Evolutionary conservation across 1,284 basidiomycete species (phyloP).

Genomic region (Mrakiaceae sp.): DNA sequence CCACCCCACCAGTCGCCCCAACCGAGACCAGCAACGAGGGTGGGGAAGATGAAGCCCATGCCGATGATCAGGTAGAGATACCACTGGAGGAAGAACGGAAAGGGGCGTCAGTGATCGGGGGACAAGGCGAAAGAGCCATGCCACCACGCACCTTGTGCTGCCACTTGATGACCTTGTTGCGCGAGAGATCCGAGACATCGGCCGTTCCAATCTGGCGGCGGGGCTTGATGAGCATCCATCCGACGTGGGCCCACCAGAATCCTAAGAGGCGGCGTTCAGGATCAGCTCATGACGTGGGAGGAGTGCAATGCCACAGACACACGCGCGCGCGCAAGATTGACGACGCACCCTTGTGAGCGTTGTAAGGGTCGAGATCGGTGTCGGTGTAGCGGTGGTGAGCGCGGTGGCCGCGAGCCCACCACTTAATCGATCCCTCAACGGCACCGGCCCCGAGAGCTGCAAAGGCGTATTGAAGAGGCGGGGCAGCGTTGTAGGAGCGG

Average conservation of each 20-base stretch:
- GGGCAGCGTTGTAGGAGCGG: slow-evolving; percentile 76
- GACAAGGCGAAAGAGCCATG: background rate
- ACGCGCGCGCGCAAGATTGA: background rate
- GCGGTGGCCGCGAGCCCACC: slow-evolving; percentile 91
- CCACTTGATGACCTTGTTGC: slow-evolving; percentile 68
- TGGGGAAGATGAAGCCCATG: slow-evolving; percentile 66
- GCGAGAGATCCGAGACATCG: slow-evolving; percentile 71
- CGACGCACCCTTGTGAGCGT: slow-evolving; percentile 59
- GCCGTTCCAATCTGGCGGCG: slow-evolving; percentile 76
- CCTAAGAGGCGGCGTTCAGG: background rate
- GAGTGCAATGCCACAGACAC: background rate
- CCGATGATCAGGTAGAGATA: slow-evolving; percentile 60
- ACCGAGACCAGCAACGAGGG: slow-evolving; percentile 57
- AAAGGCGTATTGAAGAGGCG: slow-evolving; percentile 64
- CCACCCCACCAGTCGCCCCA: slow-evolving; percentile 82
- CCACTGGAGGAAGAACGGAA: slow-evolving; percentile 28
- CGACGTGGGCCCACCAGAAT: slow-evolving; percentile 61
- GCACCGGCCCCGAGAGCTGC: slow-evolving; percentile 71
- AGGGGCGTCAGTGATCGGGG: background rate
- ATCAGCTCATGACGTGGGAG: slow-evolving; percentile 37
- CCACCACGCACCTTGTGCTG: slow-evolving; percentile 50
- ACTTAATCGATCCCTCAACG: slow-evolving; percentile 80
- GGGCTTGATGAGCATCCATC: slow-evolving; percentile 89
- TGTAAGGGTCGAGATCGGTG: slow-evolving; percentile 89
- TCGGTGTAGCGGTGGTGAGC: slow-evolving; percentile 92